These are phyloP conservation scores for Colletotrichum sp. DNA, from an alignment of 2,329 filamentous ascomycete genomes.

Conservation along the genomic window DNA sequence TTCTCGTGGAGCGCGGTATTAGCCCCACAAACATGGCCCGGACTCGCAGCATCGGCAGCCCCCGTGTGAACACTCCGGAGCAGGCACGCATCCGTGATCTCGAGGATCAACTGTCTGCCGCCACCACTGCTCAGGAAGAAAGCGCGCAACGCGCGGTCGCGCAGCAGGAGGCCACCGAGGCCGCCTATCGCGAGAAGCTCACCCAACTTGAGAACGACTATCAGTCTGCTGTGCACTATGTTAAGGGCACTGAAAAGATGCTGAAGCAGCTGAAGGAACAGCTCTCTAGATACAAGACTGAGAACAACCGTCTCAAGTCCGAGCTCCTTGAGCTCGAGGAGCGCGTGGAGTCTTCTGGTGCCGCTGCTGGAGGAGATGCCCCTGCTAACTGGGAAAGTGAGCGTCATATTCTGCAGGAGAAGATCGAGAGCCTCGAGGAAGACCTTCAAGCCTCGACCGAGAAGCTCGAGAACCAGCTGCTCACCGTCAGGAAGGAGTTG, in stretches of 20 bases:
- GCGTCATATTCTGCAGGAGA: conserved; percentile 67
- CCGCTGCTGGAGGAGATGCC: conserved; percentile 36
- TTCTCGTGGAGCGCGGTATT: conserved; percentile 87
- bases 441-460: conserved; percentile 70
- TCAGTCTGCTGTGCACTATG: conserved; percentile 96
- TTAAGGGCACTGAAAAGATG: conserved; percentile 99
- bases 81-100: conserved; percentile 80
- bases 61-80: conserved; percentile 81
- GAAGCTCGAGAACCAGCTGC: conserved; percentile 75
- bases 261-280: conserved; percentile 98
- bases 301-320: conserved; percentile 81
- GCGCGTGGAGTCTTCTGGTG: conserved; percentile 42
- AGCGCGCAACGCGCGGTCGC: conserved; percentile 77
- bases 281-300: conserved; percentile 86
- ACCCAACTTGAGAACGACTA: conserved; percentile 96
- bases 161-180: conserved; percentile 86
- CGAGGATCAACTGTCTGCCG: conserved; percentile 83
- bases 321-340: conserved; percentile 76
- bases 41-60: conserved; percentile 74
- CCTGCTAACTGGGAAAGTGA: conserved; percentile 77
- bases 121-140: conserved; percentile 83
- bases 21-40: conserved; percentile 76
- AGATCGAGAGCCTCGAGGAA: conserved; percentile 72
- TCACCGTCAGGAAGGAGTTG: conserved; percentile 72
- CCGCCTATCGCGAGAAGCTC: conserved; percentile 89